Base-by-base conservation (phyloP, 2,329 filamentous ascomycete species). In the Fusarium virguliforme region DNA sequence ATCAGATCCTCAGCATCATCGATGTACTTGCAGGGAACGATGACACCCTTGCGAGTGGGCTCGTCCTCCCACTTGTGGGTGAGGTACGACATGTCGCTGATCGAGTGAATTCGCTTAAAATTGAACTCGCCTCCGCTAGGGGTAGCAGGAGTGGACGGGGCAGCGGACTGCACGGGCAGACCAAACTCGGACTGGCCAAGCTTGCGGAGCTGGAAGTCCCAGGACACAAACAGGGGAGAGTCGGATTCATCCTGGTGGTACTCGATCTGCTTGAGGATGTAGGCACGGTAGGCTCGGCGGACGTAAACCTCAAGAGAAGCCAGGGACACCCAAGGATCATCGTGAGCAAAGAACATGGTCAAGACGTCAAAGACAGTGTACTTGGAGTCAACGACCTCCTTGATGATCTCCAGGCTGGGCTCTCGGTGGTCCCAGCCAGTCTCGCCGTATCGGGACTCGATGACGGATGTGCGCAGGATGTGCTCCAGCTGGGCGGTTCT, bases 351-450 rank as follows among this genome's bases (percentile, higher is more conserved):
- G 89, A 99, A 99, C 64, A 94, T 91, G 8, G 95, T 93, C 73
- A 99, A 83, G 18, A 99, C 96, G 79, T 99, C 96, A 75, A 98
- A 97, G 71, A 99, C 96, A 43, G 95, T 98, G 85, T 97, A 98
- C 85, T 97, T 97, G 60, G 96, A 98, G 82, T 99, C 96, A 58
- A 99, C 94, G 34, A 99, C 95, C 82, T 99, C 96, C 86, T 97
- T 97, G 84, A 99, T 92, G 71, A 97, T 87, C 24, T 97, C 92
- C 60, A 97, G 85, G 82, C 92, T 94, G 53, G 96, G 96, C 82
- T 98, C 93, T 73, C 96, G 89, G 84, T 99, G 96, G 71, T 98
- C 95, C 93, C 94, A 97, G 57, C 95, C 95, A 67, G 94, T 95
- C 87, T 99, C 96, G 65, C 96, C 96, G 78, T 99, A 99, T 74